Percentiles rank a stretch among this genome's conserved stretches.
Conservation (phyloP, 306 rosid species). For the Sechiopsis laciniata region DNA sequence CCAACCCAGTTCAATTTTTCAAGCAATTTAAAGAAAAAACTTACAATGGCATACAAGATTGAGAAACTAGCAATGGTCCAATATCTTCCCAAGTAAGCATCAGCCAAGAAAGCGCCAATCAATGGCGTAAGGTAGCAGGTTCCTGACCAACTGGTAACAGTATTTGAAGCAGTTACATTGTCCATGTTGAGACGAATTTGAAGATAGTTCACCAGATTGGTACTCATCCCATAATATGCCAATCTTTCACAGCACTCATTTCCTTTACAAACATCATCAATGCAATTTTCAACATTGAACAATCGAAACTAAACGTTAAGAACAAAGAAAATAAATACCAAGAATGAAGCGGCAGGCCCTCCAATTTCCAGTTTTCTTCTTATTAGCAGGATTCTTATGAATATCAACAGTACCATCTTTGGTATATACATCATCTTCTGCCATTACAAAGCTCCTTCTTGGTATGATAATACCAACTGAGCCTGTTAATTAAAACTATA, state of each 20-base stretch:
- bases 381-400: too few relatives aligned
- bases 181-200: slow-evolving; percentile 48
- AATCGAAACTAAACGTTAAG: background rate
- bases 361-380: too few relatives aligned
- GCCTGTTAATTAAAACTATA: too few relatives aligned
- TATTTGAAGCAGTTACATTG: slow-evolving; percentile 54
- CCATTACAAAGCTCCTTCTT: too few relatives aligned
- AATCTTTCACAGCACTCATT: slow-evolving; percentile 82
- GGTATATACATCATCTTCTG: too few relatives aligned
- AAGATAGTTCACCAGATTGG: slow-evolving; percentile 85
- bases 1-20: background rate
- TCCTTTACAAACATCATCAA: slow-evolving; percentile 36
- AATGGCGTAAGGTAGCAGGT: slow-evolving; percentile 80
- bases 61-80: slow-evolving; percentile 85
- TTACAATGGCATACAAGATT: slow-evolving; percentile 52
- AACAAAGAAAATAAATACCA: slow-evolving; percentile 36
- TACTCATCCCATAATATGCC: slow-evolving; percentile 88
- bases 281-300: background rate
- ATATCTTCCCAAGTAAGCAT: slow-evolving; percentile 89
- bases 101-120: slow-evolving; percentile 89
- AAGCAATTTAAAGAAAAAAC: slow-evolving; percentile 24
- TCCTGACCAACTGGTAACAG: slow-evolving; percentile 74
- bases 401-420: too few relatives aligned
- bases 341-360: too few relatives aligned
- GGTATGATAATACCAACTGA: too few relatives aligned